These are phyloP conservation scores for Candida glaebosa DNA, from an alignment of 805 yeast genomes.

Conservation along the genomic window DNA sequence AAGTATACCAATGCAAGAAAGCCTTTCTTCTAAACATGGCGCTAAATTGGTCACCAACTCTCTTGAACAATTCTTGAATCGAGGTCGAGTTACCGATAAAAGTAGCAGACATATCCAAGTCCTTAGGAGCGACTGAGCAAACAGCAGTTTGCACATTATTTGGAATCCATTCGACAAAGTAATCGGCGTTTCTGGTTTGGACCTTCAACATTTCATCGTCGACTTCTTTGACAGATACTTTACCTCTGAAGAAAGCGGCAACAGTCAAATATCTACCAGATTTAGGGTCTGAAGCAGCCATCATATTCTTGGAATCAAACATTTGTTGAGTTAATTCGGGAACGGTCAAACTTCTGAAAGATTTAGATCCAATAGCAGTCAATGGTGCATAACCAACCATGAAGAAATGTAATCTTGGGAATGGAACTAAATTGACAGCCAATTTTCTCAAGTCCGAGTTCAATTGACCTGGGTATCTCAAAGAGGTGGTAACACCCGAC, in stretches of 20 bases:
- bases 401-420: slow-evolving; percentile 92
- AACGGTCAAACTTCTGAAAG: slow-evolving; percentile 80
- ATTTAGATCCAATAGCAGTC: slow-evolving; percentile 73
- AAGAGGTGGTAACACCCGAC: slow-evolving; percentile 93
- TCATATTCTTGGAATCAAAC: slow-evolving; percentile 90
- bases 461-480: slow-evolving; percentile 93
- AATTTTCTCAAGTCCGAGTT: slow-evolving; percentile 89
- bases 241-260: slow-evolving; percentile 93
- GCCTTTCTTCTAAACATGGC: slow-evolving; percentile 94
- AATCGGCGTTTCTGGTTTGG: slow-evolving; percentile 74
- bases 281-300: slow-evolving; percentile 93
- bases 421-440: slow-evolving; percentile 92
- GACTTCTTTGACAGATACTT: slow-evolving; percentile 87
- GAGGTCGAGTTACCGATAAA: slow-evolving; percentile 92
- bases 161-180: slow-evolving; percentile 95
- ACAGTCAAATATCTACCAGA: slow-evolving; percentile 90
- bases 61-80: slow-evolving; percentile 83
- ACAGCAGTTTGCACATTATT: slow-evolving; percentile 92
- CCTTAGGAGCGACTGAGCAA: slow-evolving; percentile 86
- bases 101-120: slow-evolving; percentile 84
- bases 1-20: slow-evolving; percentile 93
- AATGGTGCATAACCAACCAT: slow-evolving; percentile 95
- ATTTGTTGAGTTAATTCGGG: slow-evolving; percentile 92
- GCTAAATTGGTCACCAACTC: slow-evolving; percentile 85
- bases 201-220: slow-evolving; percentile 89